A percentile compares a stretch with the other conserved stretches of the same genome.
Evolutionary conservation across 345 rosid genomes (phyloP).

Genomic region (Cardamine resedifolia): DNA sequence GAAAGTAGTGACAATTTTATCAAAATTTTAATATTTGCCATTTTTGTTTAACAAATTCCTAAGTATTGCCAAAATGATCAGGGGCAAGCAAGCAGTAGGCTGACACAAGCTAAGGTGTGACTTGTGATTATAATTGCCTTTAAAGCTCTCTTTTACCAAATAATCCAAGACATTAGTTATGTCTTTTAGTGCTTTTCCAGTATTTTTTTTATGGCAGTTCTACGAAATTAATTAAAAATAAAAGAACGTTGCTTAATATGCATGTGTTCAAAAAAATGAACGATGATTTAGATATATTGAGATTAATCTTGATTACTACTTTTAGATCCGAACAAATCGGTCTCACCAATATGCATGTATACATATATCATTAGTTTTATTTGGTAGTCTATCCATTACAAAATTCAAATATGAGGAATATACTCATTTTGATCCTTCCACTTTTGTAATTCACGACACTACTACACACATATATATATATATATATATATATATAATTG

Average conservation of each 20-base stretch:
- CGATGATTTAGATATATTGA: conserved; percentile 12
- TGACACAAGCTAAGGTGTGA: conserved; percentile 14
- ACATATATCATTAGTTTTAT: not conserved
- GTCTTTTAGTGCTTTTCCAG: not conserved
- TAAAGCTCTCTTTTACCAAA: conserved; percentile 10
- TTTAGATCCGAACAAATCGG: conserved; percentile 36
- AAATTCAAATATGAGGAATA: conserved; percentile 11
- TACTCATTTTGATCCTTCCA: conserved; percentile 25
- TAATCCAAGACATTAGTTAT: conserved; percentile 21
- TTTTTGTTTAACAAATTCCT: not conserved
- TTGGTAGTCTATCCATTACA: conserved; percentile 18
- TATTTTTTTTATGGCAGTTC: not conserved
- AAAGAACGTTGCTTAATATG: not conserved
- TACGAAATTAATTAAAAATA: not conserved
- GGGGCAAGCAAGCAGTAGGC: conserved; percentile 15
- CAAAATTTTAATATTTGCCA: not conserved
- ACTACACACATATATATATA: not conserved
- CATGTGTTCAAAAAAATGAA: not conserved
- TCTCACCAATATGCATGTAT: conserved; percentile 2
- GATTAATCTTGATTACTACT: conserved; percentile 19
- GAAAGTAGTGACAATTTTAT: not conserved
- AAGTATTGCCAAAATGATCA: conserved; percentile 21
- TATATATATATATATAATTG: too few relatives aligned
- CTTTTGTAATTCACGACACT: conserved; percentile 17
- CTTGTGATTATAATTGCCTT: conserved; percentile 26